Base-by-base conservation (phyloP, 1,284 basidiomycete species). In the Inonotus hispidus region DNA sequence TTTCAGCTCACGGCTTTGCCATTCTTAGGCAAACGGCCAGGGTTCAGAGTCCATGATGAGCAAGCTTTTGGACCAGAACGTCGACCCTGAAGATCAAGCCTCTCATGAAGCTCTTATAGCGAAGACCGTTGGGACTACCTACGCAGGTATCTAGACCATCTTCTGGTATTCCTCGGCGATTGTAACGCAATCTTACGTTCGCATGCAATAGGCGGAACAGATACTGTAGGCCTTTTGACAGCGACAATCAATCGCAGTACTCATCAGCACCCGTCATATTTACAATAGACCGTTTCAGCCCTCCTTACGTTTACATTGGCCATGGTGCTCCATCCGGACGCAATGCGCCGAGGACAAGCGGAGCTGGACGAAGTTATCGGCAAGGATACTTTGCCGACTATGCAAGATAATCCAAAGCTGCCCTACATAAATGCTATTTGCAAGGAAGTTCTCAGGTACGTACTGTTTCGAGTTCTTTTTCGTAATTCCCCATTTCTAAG, bases 351-450 rank as follows among this genome's bases (percentile, higher is more conserved):
- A 16, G 65, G 46, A 14, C 65, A 66, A 53, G 65, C 53, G 29
- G 63, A 66, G 41, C 37, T 64, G 4, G 65, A 66, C 35, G 65
- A 56, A 21, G 66, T 68, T 23, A 58, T 69, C 2, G 68, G 68
- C 35, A 60, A 59, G 27, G 63, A 64, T 25, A 60, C 64, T 23
- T 35, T 63, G 3, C 68, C 68, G 1, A 64, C 58, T 0, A 56
- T 65, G n/a, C 61, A 63, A 21, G 69, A 70, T 49, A 47, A 60
- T 43, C 58, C 59, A 19, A 61, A 66, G 16, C 47, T 69, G 16
- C 69, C 69, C 19, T 69, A 64, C 49, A 54, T 66, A 29, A 39
- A 59, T 13, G 66, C 66, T 6, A 60, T 67, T 19, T 27, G 55
- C 53, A 65, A 63, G 50, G 66, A 67, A 49, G 63, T 65, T 8